Percentiles rank a stretch among this genome's conserved stretches.
These are phyloP conservation scores for Wickerhamomyces rabaulensis DNA, from an alignment of 805 yeast genomes.

Conservation along the genomic window DNA sequence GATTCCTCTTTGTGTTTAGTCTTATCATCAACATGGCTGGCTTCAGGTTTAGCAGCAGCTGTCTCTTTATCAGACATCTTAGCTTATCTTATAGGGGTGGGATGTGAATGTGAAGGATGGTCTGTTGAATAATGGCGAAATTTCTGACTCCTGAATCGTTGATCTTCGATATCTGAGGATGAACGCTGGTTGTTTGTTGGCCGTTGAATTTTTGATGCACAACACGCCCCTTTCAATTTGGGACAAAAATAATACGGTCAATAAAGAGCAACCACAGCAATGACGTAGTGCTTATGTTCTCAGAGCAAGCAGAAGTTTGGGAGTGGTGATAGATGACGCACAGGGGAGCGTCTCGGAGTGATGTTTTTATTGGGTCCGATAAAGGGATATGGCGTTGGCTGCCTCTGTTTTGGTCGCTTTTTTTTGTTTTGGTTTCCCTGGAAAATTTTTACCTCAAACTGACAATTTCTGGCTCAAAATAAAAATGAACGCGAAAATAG, in stretches of 20 bases:
- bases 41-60: neutral
- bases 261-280: neutral
- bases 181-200: neutral
- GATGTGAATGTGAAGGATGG: neutral
- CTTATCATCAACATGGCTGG: constrained; percentile 8
- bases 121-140: neutral
- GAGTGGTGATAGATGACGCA: neutral
- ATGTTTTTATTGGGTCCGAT: neutral
- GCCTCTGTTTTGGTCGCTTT: neutral
- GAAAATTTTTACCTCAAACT: neutral
- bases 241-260: neutral
- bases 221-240: neutral
- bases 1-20: constrained; percentile 3
- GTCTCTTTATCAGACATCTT: neutral
- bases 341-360: neutral
- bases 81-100: neutral
- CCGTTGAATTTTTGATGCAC: neutral
- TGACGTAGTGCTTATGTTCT: neutral
- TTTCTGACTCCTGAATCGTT: neutral
- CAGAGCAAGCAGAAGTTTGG: too few relatives aligned
- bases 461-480: neutral
- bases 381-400: neutral
- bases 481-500: neutral
- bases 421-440: neutral
- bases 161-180: neutral